phyloP scores from a whole-genome alignment of 225 moss, liverwort and hornwort species.

The Sphagnum tenellum region DNA sequence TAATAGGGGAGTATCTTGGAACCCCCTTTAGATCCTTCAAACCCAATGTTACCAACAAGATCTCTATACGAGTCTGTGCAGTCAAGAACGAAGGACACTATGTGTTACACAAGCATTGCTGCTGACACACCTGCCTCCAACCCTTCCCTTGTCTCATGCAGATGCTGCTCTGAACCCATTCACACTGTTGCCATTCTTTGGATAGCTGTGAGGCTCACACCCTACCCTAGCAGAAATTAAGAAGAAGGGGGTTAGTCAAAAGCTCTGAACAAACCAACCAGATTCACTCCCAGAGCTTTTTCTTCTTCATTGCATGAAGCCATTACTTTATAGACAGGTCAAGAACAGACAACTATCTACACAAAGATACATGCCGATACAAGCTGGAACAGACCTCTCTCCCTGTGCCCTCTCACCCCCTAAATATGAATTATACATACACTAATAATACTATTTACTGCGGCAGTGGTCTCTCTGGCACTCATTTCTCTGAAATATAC shows the following conservation, averaged over 20 bases:
- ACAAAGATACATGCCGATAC: constrained; percentile 63
- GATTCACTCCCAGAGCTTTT: constrained; percentile 28
- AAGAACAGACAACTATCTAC: constrained; percentile 40
- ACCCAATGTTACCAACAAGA: constrained; percentile 75
- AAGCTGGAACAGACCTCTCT: constrained; percentile 45
- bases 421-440: constrained; percentile 52
- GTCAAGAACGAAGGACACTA: constrained; percentile 80
- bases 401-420: constrained; percentile 44
- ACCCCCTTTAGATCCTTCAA: constrained; percentile 57
- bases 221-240: constrained; percentile 25
- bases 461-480: constrained; percentile 14
- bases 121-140: constrained; percentile 83
- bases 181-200: constrained; percentile 19
- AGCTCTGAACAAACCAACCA: constrained; percentile 32
- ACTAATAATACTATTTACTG: constrained; percentile 91
- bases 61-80: constrained; percentile 99
- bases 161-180: constrained; percentile 42
- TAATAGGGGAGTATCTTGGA: constrained; percentile 4
- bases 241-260: constrained; percentile 26
- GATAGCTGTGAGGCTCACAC: constrained; percentile 9
- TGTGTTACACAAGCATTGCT: constrained; percentile 75
- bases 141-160: constrained; percentile 58
- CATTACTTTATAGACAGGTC: constrained; percentile 46
- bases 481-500: not conserved
- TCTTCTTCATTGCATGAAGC: constrained; percentile 24